Evolutionary conservation across 1,284 basidiomycete genomes (phyloP).

Genomic region (Apiotrichum laibachii): DNA sequence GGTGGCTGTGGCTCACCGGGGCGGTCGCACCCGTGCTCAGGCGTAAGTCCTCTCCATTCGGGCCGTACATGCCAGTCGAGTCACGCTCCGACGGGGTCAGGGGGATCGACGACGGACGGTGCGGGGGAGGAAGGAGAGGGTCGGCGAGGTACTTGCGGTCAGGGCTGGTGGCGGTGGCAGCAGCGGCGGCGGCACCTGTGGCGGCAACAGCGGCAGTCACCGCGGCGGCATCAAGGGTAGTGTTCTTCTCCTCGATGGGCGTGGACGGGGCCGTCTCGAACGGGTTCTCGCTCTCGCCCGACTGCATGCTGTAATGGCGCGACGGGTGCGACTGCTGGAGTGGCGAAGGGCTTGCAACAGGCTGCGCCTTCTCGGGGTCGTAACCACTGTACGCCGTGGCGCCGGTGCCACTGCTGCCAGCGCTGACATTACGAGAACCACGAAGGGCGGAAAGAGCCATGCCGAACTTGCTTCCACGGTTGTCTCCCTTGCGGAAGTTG

Average conservation of each 20-base stretch:
- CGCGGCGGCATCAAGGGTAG: background rate
- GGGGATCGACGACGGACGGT: background rate
- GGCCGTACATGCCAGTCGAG: background rate
- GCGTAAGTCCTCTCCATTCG: background rate
- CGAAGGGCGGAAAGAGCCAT: background rate
- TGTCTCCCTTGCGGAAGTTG: conserved; percentile 13
- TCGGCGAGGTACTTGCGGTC: background rate
- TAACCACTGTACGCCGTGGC: background rate
- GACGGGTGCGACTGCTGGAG: background rate
- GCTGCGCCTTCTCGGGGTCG: background rate
- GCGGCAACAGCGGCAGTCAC: conserved; percentile 2
- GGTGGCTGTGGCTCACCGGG: background rate
- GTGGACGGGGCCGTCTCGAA: conserved; percentile 21
- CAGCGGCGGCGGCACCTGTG: background rate
- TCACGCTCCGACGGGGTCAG: background rate
- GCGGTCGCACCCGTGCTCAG: background rate
- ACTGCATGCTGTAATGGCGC: background rate
- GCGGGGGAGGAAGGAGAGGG: background rate
- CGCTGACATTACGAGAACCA: background rate
- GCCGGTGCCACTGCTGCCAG: background rate
- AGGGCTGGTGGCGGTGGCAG: background rate
- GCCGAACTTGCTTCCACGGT: background rate
- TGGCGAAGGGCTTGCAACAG: background rate
- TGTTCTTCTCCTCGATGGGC: conserved; percentile 12
- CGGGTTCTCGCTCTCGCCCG: conserved; percentile 11